These are phyloP conservation scores for Hypoxylon sp. DNA, from an alignment of 2,329 filamentous ascomycete genomes.

Conservation along the genomic window DNA sequence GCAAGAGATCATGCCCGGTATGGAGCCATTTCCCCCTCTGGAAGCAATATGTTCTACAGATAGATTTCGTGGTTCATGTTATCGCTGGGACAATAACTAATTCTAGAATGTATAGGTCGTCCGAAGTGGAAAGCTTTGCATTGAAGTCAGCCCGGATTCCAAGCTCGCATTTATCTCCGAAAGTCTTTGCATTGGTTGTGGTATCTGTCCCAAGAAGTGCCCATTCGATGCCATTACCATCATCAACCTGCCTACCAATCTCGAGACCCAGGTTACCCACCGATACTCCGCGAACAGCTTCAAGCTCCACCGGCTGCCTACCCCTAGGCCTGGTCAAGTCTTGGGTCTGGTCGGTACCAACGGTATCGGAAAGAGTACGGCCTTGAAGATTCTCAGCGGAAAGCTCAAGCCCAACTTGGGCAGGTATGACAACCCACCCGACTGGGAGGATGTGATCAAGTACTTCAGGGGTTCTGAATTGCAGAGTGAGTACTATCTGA, in stretches of 20 bases:
- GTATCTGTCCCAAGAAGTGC: constrained; percentile 99
- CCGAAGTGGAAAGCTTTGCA: constrained; percentile 95
- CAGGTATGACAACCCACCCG: constrained; percentile 92
- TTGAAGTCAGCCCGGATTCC: constrained; percentile 87
- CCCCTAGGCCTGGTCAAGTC: constrained; percentile 94
- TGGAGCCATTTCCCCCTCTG: not conserved
- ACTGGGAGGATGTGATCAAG: constrained; percentile 99
- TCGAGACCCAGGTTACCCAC: constrained; percentile 97
- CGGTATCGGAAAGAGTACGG: constrained; percentile 99
- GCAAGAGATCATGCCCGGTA: constrained; percentile 86
- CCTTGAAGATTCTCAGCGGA: constrained; percentile 96
- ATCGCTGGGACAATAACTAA: constrained; percentile 23
- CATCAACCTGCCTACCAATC: constrained; percentile 99
- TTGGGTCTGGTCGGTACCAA: constrained; percentile 97
- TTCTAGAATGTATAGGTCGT: constrained; percentile 72
- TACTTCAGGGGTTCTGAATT: constrained; percentile 97
- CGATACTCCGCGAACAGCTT: constrained; percentile 99
- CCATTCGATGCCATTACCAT: constrained; percentile 99
- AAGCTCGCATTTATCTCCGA: constrained; percentile 99
- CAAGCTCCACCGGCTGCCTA: constrained; percentile 96
- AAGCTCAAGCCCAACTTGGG: constrained; percentile 99
- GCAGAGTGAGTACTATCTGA: constrained; percentile 93
- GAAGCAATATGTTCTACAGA: not conserved
- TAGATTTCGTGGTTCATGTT: not conserved
- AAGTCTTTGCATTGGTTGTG: constrained; percentile 94